Evolutionary conservation across 2,329 filamentous ascomycete genomes (phyloP).

Genomic region (Diaporthe sp.): DNA sequence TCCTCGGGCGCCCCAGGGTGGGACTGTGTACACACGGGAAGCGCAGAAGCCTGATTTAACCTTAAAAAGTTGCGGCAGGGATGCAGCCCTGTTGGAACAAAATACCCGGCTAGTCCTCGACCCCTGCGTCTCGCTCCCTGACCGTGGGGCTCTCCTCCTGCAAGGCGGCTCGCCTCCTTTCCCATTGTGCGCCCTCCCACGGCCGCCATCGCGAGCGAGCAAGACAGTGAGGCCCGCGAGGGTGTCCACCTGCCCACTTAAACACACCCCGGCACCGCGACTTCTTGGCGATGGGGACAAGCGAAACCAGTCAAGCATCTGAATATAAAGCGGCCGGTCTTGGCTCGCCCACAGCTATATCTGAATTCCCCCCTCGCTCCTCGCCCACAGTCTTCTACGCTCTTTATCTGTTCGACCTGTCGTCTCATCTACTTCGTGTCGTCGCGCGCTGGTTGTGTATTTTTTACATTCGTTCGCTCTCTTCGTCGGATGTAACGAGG

Average conservation of each 20-base stretch:
- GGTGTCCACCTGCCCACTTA: conserved; percentile 27
- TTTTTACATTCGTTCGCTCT: conserved; percentile 38
- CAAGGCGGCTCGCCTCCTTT: conserved; percentile 36
- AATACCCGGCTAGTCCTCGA: conserved; percentile 2
- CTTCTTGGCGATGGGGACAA: conserved; percentile 38
- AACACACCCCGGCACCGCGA: conserved; percentile 20
- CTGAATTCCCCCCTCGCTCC: conserved; percentile 25
- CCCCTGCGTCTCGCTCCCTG: conserved; percentile 36
- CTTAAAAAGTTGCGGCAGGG: conserved; percentile 34
- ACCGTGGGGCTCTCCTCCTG: conserved; percentile 33
- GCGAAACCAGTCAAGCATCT: conserved; percentile 32
- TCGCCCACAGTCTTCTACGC: conserved; percentile 6
- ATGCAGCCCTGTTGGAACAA: conserved; percentile 16
- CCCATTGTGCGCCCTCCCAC: conserved; percentile 26
- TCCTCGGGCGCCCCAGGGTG: not conserved
- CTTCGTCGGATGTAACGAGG: conserved; percentile 28
- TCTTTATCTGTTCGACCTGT: conserved; percentile 23
- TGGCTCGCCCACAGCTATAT: conserved; percentile 31
- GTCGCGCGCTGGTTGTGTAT: conserved; percentile 38
- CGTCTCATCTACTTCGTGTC: conserved; percentile 34
- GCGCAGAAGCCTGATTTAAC: conserved; percentile 35
- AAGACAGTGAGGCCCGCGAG: conserved; percentile 1
- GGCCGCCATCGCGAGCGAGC: conserved; percentile 17
- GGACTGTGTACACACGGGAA: conserved; percentile 18
- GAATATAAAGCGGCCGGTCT: conserved; percentile 32